Base-by-base conservation (phyloP, 2,329 filamentous ascomycete genomes). In the Botrytis hyacinthi region DNA sequence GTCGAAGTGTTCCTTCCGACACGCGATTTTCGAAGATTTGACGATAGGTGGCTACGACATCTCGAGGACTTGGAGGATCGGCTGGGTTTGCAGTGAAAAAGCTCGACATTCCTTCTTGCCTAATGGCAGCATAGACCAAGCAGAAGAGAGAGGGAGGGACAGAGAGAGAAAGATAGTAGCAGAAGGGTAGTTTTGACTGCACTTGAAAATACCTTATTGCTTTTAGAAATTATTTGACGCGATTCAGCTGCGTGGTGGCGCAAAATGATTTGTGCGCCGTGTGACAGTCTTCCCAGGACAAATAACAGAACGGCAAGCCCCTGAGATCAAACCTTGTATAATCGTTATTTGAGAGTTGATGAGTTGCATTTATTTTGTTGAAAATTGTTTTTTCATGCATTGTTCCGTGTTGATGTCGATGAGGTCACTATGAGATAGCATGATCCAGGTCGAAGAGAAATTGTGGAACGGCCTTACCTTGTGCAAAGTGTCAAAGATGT, bases 1-100 rank as follows among this genome's bases (percentile, higher is more conserved):
- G 88, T 60, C 81, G 82, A 46, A 83, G 79, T 10, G 76, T 79
- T 62, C 86, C 86, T 6, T 83, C 81, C 68, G 81, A 79, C 42
- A 84, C 51, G 72, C 74, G 48, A 83, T 75, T 77, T 62, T 77
- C 75, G 78, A 87, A 87, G 22, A 77, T 63, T 14, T 77, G 75
- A 61, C 81, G 82, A 77, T 86, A 84, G 62, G 75, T 74, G 12
- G 76, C 74, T 42, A 80, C 76, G 4, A 82, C 75, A 42, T 78
- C 68, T 51, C 60, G 75, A 14, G 76, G 73, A 67, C 32, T 78
- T 78, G 32, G 78, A 60, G 60, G 48, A n/a, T 29, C 63, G 40
- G 51, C 37, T 40, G 18, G n/a, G 37, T 32, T 46, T 37, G 51
- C 29, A 12, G 48, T n/a, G 32, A 69, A 68, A 42, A 72, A 32